These are phyloP conservation scores for Akanthomyces uredinophilus DNA, from an alignment of 2,329 filamentous ascomycete genomes.

Conservation along the genomic window DNA sequence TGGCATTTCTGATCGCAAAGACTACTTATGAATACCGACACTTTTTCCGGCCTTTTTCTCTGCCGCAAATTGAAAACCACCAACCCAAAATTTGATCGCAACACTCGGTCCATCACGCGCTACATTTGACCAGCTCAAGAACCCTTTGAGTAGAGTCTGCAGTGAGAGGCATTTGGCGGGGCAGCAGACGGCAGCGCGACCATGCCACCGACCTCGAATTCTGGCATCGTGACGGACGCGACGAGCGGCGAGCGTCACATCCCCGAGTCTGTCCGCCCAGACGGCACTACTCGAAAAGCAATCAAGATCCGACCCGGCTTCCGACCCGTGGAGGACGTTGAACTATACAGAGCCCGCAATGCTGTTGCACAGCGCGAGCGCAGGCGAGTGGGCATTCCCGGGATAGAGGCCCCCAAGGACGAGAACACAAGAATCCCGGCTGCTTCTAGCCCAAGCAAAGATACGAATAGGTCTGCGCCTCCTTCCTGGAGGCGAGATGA, in stretches of 20 bases:
- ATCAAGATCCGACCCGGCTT: constrained; percentile 94
- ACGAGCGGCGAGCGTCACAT: constrained; percentile 79
- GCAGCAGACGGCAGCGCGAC: constrained; percentile 13
- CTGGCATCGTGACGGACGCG: constrained; percentile 74
- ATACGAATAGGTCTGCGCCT: neutral
- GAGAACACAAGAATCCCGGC: constrained; percentile 31
- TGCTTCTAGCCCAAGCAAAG: constrained; percentile 25
- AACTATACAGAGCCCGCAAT: constrained; percentile 89
- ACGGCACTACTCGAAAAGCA: constrained; percentile 88
- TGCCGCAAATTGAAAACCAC: neutral
- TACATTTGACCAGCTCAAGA: neutral
- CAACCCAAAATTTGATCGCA: neutral
- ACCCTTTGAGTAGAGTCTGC: neutral
- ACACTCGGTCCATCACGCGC: neutral
- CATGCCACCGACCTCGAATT: constrained; percentile 51
- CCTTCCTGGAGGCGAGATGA: constrained; percentile 5
- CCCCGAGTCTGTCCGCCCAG: constrained; percentile 76
- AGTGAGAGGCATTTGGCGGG: constrained; percentile 3
- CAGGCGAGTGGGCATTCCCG: constrained; percentile 60
- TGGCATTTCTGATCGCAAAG: constrained; percentile 1
- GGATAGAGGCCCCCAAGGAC: constrained; percentile 57
- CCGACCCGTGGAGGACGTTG: constrained; percentile 88
- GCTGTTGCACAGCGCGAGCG: constrained; percentile 81
- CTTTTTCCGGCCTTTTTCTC: neutral
- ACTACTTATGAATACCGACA: neutral